A percentile compares a stretch with the other conserved stretches of the same genome.
Evolutionary conservation across 495 filamentous ascomycete species (phyloP).

Genomic region (Glutinoglossum americanum): DNA sequence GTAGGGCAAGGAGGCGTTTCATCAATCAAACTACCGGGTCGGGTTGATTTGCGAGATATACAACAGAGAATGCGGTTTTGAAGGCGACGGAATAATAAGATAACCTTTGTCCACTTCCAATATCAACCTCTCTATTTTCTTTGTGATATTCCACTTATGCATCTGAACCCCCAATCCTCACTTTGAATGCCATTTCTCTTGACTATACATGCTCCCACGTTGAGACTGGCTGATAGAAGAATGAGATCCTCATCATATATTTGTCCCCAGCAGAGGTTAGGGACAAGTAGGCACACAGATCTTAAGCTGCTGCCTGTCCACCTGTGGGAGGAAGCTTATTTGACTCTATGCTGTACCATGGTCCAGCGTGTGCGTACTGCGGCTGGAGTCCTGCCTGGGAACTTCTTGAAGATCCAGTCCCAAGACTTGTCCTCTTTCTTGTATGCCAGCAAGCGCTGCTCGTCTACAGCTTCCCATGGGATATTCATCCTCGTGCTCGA

Average conservation of each 20-base stretch:
- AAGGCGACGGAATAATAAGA: no score
- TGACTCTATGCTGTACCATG: background rate
- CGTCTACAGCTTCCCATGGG: background rate
- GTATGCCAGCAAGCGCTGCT: slow-evolving; percentile 3
- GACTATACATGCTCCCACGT: background rate
- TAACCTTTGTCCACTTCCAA: no score
- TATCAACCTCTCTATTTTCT: no score
- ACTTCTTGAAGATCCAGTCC: background rate
- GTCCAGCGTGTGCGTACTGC: slow-evolving; percentile 3
- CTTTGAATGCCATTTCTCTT: no score
- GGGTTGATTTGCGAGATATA: no score
- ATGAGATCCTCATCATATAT: background rate
- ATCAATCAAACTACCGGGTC: no score
- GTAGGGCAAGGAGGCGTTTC: no score
- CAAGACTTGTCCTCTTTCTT: slow-evolving; percentile 5
- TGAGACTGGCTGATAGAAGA: background rate
- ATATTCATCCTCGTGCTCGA: background rate
- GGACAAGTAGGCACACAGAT: slow-evolving; percentile 2
- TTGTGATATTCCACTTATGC: no score
- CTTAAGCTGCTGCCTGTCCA: slow-evolving; percentile 3
- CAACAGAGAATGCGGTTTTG: no score
- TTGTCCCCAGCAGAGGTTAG: slow-evolving; percentile 1
- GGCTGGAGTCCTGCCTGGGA: background rate
- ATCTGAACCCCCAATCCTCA: no score
- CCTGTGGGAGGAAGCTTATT: slow-evolving; percentile 3